These are phyloP conservation scores for Bromus sterilis DNA, from an alignment of 176 grass and related monocot species.

Conservation along the genomic window DNA sequence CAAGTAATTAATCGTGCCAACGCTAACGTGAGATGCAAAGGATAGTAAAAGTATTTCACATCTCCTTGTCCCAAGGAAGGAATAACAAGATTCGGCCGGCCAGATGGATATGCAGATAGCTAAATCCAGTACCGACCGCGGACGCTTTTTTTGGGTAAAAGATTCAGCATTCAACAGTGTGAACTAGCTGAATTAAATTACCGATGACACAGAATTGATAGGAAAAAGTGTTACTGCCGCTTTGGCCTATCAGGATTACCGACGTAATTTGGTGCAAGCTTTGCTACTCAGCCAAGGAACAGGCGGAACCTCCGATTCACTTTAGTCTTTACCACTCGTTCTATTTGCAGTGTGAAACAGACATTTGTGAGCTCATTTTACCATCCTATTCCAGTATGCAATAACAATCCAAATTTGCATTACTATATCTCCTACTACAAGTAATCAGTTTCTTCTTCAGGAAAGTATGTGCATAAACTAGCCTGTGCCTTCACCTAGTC, in stretches of 20 bases:
- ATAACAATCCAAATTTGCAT: not conserved
- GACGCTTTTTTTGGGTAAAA: slow-evolving; percentile 14
- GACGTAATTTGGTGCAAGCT: not conserved
- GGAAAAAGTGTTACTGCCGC: not conserved
- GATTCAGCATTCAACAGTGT: not conserved
- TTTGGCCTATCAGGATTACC: not conserved
- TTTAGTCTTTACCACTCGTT: slow-evolving; percentile 7
- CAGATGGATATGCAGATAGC: not conserved
- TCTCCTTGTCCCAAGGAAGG: slow-evolving; percentile 8
- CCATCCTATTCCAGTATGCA: too few relatives aligned
- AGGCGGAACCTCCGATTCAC: not conserved
- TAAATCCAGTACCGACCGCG: not conserved
- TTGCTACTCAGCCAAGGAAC: slow-evolving; percentile 17
- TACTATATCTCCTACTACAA: not conserved
- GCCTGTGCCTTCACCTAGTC: not conserved
- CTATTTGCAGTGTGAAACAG: not conserved
- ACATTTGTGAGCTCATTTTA: not conserved
- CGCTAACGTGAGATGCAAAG: not conserved
- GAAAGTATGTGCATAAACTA: not conserved
- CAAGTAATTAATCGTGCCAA: not conserved
- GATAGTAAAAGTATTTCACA: not conserved
- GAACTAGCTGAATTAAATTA: not conserved
- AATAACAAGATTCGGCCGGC: not conserved
- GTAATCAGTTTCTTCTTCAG: not conserved
- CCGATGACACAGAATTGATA: not conserved